Evolutionary conservation across 2,329 filamentous ascomycete species (phyloP), one percentile per base, ranked within the genome.

Genomic region (Clarireedia hainanense): DNA sequence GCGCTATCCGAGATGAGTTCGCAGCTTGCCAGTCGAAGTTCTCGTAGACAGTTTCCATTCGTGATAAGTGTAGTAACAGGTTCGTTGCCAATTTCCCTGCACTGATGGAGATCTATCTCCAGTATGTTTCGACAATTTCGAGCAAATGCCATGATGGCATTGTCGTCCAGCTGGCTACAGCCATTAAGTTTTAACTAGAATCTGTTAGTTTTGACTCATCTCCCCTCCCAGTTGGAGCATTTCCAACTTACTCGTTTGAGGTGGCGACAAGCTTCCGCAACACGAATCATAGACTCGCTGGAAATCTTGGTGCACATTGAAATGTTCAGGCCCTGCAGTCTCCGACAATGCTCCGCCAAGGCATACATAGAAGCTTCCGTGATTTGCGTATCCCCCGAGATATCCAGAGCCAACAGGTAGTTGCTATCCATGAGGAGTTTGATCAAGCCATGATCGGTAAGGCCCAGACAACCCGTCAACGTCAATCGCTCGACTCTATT

Each of bases 91-190:
- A 99, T 84, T 47, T 84, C 79, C 54, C 77, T 79, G 74, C 94
- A 95, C 64, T 90, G 87, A 64, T 96, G 89, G 14, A 99, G 80
- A 69, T 99, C 94, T 59, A 99, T 96, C 71, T 99, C 94, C 60
- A 99, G 84, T 34, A 99, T 91, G 63, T 96, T 92, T 12, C 85
- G 89, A 69, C 92, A 96, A 71, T 95, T 83, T 47, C 85, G 78
- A 5, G 94, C 92, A 68, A 99, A 95, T 3, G 91, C 88, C 57
- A 89, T 76, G 60, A 97, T 85, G 6, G 91, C 86, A 49, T 80
- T 78, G 68, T 97, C 90, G 40, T 87, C 90, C 36, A 96, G 76
- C 71, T 95, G 88, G n/a, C 74, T 72, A 69, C 94, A 96, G 56
- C 91, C 88, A 71, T 97, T 99, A 59, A 99, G 80, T 80, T 99